A percentile compares a stretch with the other conserved stretches of the same genome.
Evolutionary conservation across 768 basidiomycete genomes (phyloP).

Genomic region (Tremella yokohamensis): DNA sequence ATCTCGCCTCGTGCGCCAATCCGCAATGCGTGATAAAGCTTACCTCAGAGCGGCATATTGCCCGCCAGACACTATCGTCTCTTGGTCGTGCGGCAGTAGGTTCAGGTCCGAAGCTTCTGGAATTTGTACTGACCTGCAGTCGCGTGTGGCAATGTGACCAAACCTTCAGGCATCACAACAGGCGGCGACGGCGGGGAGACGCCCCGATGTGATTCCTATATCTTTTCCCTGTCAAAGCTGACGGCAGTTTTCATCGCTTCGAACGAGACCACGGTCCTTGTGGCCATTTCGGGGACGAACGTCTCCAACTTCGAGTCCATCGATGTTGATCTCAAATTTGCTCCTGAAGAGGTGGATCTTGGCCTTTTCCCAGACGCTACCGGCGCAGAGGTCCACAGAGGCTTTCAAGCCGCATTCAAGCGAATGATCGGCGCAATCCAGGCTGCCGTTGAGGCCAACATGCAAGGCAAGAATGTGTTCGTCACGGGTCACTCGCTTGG

Average conservation of each 20-base stretch:
- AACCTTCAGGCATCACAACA: neutral
- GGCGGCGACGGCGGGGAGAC: neutral
- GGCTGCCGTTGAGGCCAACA: neutral
- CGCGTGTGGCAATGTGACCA: neutral
- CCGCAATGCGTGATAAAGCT: no score
- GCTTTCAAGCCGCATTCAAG: neutral
- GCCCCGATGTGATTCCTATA: neutral
- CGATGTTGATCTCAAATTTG: constrained; percentile 1
- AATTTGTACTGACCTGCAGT: neutral
- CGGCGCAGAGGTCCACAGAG: neutral
- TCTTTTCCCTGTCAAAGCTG: neutral
- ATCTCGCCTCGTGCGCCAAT: no score
- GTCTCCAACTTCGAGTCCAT: neutral
- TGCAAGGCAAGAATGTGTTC: neutral
- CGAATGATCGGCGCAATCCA: neutral
- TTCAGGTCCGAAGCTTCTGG: neutral
- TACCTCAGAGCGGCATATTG: constrained; percentile 1
- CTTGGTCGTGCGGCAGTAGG: neutral
- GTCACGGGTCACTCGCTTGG: constrained; percentile 4
- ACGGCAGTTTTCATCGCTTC: neutral
- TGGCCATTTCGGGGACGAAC: constrained; percentile 1
- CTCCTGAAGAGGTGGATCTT: neutral
- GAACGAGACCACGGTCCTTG: neutral
- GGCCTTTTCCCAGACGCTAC: neutral
- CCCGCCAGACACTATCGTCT: neutral